Evolutionary conservation across 345 rosid species (phyloP).

Genomic region (Eucalyptus erythrocorys): DNA sequence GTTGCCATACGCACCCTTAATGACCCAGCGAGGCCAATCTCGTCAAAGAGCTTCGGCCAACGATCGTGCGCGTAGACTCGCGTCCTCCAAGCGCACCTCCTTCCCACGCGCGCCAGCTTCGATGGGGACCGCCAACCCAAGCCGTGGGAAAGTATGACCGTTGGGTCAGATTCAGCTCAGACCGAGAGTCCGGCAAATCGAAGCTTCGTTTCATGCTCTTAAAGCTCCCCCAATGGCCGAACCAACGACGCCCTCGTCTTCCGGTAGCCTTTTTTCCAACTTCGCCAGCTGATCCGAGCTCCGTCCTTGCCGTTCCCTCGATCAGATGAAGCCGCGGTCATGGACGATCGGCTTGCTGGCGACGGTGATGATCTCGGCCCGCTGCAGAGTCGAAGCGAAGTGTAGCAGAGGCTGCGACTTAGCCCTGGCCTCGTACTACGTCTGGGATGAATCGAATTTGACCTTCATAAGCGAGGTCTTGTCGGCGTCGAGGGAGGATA

Average conservation of each 20-base stretch:
- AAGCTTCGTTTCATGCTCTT: not conserved
- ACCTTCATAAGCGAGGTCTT: slow-evolving; percentile 27
- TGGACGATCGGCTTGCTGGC: not conserved
- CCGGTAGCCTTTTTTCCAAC: not conserved
- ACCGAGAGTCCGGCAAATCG: not conserved
- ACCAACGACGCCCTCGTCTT: not conserved
- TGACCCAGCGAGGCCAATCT: not conserved
- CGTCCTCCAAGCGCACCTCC: not conserved
- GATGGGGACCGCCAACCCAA: not conserved
- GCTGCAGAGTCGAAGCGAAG: slow-evolving; percentile 16
- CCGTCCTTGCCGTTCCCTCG: not conserved
- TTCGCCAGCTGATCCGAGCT: not conserved
- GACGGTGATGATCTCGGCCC: not conserved
- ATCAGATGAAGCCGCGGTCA: slow-evolving; percentile 3
- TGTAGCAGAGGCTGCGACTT: slow-evolving; percentile 29
- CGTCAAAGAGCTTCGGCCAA: not conserved
- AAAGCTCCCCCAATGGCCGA: not conserved
- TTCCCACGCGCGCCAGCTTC: not conserved
- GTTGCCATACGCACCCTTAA: no score
- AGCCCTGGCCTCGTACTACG: slow-evolving; percentile 61
- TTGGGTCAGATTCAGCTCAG: not conserved
- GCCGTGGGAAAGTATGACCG: not conserved
- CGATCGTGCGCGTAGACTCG: not conserved
- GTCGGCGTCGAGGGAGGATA: not conserved
- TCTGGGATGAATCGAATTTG: slow-evolving; percentile 21